These are phyloP conservation scores for Pistacia atlantica DNA, from an alignment of 345 rosid species.

Conservation along the genomic window DNA sequence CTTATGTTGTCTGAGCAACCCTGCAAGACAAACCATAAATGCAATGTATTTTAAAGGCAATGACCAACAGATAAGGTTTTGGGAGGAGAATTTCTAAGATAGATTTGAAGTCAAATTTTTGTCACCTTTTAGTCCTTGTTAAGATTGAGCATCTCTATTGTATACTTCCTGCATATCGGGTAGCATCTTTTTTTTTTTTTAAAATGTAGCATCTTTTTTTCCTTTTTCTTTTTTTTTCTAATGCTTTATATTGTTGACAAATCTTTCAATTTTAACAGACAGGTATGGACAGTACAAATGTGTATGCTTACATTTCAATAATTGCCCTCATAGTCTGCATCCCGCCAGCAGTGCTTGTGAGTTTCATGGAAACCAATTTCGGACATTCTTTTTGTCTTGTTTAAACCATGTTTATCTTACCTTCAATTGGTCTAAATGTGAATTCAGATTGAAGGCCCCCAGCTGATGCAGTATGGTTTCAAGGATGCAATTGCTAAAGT, in stretches of 20 bases:
- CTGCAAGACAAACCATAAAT: not conserved
- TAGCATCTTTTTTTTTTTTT: not conserved
- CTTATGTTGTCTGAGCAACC: not conserved
- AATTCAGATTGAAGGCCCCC: conserved; percentile 55
- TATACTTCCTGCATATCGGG: not conserved
- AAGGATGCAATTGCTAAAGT: conserved; percentile 52
- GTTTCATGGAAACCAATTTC: conserved; percentile 15
- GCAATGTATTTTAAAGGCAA: not conserved
- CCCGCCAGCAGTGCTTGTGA: conserved; percentile 51
- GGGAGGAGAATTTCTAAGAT: not conserved
- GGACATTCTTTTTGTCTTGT: not conserved
- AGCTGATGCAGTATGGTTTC: conserved; percentile 50
- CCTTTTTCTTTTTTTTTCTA: not conserved
- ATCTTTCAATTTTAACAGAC: conserved; percentile 32
- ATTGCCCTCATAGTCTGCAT: conserved; percentile 51
- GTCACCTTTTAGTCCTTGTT: not conserved
- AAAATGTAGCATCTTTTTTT: not conserved
- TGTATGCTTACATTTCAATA: conserved; percentile 53
- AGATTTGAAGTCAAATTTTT: not conserved
- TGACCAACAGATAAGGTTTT: not conserved
- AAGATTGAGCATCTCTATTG: not conserved
- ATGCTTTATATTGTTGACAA: not conserved
- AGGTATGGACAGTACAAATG: conserved; percentile 58
- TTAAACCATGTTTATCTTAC: not conserved
- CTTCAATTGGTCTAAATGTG: conserved; percentile 1